These are phyloP conservation scores for Bryoglossum gracile DNA, from an alignment of 495 filamentous ascomycete genomes.

Conservation along the genomic window DNA sequence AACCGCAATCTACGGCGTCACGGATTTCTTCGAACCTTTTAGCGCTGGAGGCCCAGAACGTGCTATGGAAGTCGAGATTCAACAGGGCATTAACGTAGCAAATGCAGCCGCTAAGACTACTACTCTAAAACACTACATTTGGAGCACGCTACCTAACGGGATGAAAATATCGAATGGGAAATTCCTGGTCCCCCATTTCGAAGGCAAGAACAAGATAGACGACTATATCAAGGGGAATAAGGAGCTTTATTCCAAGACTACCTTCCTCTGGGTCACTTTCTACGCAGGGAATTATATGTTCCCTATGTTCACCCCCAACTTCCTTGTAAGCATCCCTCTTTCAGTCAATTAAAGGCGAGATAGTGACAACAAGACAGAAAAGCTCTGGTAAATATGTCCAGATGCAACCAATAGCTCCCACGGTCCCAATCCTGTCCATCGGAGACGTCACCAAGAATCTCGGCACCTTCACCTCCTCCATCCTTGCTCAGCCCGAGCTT, in stretches of 20 bases:
- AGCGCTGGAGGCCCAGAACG: slow-evolving; percentile 3
- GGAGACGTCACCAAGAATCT: slow-evolving; percentile 35
- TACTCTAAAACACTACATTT: slow-evolving; percentile 40
- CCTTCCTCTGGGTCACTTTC: slow-evolving; percentile 33
- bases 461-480: slow-evolving; percentile 32
- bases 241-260: slow-evolving; percentile 29
- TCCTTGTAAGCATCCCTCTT: slow-evolving; percentile 8
- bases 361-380: slow-evolving; percentile 7
- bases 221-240: slow-evolving; percentile 30
- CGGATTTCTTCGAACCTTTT: slow-evolving; percentile 27
- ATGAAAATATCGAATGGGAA: slow-evolving; percentile 27
- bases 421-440: slow-evolving; percentile 30
- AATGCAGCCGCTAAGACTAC: slow-evolving; percentile 32
- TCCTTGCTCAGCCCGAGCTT: slow-evolving; percentile 31
- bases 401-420: slow-evolving; percentile 25
- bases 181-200: slow-evolving; percentile 34
- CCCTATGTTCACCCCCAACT: slow-evolving; percentile 29
- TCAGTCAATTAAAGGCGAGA: background rate
- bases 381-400: slow-evolving; percentile 29
- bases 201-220: slow-evolving; percentile 33
- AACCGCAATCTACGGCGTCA: slow-evolving; percentile 24
- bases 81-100: slow-evolving; percentile 38
- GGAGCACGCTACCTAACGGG: slow-evolving; percentile 37
- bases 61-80: slow-evolving; percentile 26
- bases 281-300: slow-evolving; percentile 29